A percentile compares a stretch with the other conserved stretches of the same genome.
These are phyloP conservation scores for Cornus suecica DNA, from an alignment of 148 eudicot genomes.

Conservation along the genomic window DNA sequence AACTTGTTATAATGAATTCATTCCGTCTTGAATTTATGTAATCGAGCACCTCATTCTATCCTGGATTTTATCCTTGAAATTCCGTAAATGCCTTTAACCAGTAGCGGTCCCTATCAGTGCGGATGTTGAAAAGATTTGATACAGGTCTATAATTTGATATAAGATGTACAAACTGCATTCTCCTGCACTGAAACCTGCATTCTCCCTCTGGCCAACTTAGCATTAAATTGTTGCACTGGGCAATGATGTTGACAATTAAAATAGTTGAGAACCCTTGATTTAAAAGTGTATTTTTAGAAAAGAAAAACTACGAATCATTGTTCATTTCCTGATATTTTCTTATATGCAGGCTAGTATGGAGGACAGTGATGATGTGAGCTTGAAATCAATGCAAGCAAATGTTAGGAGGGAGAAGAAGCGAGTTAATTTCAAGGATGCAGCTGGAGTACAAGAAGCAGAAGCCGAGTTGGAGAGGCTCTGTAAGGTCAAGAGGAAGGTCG, in stretches of 20 bases:
- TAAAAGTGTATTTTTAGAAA: not conserved
- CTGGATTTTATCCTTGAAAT: too few species aligned
- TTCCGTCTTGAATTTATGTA: not conserved
- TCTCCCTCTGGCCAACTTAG: too few species aligned
- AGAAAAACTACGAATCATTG: not conserved
- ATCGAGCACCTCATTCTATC: not conserved
- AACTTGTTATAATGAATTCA: not conserved
- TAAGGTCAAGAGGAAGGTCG: slow-evolving; percentile 48
- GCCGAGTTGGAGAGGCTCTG: slow-evolving; percentile 59
- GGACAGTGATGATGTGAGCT: slow-evolving; percentile 52
- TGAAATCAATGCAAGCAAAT: slow-evolving; percentile 36
- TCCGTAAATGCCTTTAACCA: too few species aligned
- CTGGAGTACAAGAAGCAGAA: slow-evolving; percentile 39
- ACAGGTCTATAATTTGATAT: too few species aligned
- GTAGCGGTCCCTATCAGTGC: too few species aligned
- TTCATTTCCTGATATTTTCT: not conserved
- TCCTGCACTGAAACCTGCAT: too few species aligned
- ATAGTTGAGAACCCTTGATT: not conserved
- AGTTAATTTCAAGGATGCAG: slow-evolving; percentile 23
- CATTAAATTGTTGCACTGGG: too few species aligned
- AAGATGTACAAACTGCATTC: too few species aligned
- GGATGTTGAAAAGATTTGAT: too few species aligned
- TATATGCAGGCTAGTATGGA: slow-evolving; percentile 33
- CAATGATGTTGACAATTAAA: too few species aligned
- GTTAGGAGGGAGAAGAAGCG: slow-evolving; percentile 36